A percentile compares a stretch with the other conserved stretches of the same genome.
These are phyloP conservation scores for Eucalyptus dawsonii DNA, from an alignment of 345 rosid species.

Conservation along the genomic window DNA sequence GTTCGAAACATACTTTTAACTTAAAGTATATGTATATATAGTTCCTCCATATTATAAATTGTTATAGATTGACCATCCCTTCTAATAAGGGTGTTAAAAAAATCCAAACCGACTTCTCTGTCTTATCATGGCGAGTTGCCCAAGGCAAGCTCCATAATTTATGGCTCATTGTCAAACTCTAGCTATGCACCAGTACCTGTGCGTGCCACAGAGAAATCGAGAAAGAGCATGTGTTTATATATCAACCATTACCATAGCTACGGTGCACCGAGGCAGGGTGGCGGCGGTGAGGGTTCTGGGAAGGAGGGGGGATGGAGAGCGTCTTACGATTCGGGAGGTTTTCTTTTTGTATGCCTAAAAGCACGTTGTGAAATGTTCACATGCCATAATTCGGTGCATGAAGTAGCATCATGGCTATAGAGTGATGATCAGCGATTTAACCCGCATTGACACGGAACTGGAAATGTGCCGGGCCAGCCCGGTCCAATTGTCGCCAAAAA, in stretches of 20 bases:
- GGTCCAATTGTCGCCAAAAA: not conserved
- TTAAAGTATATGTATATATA: not conserved
- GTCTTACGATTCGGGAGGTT: not conserved
- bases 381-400: not conserved
- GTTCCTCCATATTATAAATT: not conserved
- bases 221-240: not conserved
- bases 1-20: not conserved
- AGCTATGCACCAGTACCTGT: not conserved
- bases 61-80: not conserved
- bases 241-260: not conserved
- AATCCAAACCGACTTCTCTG: not conserved
- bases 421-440: not conserved
- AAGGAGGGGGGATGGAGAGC: not conserved
- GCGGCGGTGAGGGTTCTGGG: not conserved
- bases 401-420: not conserved
- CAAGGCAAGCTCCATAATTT: not conserved
- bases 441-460: not conserved
- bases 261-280: not conserved
- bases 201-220: not conserved
- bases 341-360: not conserved
- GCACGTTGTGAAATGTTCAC: not conserved
- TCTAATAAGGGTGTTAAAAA: not conserved
- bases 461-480: not conserved
- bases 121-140: not conserved
- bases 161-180: not conserved